These are phyloP conservation scores for Crucibulum cyathiforme DNA, from an alignment of 1,284 basidiomycete genomes.

Conservation along the genomic window DNA sequence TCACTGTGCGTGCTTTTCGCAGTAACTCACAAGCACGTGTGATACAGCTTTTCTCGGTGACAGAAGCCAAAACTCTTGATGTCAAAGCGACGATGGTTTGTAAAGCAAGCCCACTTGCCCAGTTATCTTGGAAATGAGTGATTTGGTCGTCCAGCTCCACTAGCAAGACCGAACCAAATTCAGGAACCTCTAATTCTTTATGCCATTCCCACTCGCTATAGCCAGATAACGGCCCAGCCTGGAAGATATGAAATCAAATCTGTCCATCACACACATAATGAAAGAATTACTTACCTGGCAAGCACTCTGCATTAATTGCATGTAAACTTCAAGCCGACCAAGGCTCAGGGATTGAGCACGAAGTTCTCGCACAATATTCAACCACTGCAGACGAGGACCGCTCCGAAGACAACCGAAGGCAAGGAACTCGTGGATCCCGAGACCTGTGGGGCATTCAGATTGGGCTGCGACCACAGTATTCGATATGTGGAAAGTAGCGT, in stretches of 20 bases:
- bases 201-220: conserved; percentile 38
- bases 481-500: conserved; percentile 42
- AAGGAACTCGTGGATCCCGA: conserved; percentile 50
- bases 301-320: conserved; percentile 40
- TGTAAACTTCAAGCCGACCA: conserved; percentile 42
- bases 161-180: conserved; percentile 43
- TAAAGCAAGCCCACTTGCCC: not conserved
- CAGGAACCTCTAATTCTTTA: conserved; percentile 26
- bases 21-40: conserved; percentile 21
- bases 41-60: not conserved
- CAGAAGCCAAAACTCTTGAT: not conserved
- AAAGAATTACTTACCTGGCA: conserved; percentile 20
- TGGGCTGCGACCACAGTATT: conserved; percentile 53
- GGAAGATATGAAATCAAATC: conserved; percentile 24
- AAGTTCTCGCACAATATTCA: conserved; percentile 52
- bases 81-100: not conserved
- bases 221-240: conserved; percentile 41
- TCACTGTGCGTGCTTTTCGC: conserved; percentile 31
- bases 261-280: too few relatives aligned
- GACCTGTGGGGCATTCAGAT: conserved; percentile 36
- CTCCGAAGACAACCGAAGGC: conserved; percentile 50
- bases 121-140: not conserved
- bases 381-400: conserved; percentile 52
- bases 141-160: conserved; percentile 16
- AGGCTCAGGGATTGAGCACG: conserved; percentile 42